These are phyloP conservation scores for Peterozyma xylosa DNA, from an alignment of 805 yeast species.

Conservation along the genomic window DNA sequence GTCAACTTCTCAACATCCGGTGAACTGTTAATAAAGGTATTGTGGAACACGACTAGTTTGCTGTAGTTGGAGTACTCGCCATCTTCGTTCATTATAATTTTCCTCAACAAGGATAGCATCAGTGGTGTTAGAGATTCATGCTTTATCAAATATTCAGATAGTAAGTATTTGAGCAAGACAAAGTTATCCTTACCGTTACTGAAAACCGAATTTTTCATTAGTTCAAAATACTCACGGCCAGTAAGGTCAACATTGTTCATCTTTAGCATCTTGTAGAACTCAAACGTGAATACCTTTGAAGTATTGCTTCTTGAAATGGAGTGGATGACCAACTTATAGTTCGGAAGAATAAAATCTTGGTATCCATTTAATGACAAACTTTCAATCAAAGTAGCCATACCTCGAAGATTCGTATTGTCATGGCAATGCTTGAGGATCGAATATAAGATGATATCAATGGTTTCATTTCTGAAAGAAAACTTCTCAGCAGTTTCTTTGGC, in stretches of 20 bases:
- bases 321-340: slow-evolving; percentile 1
- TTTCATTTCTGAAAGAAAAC: neutral
- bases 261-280: neutral
- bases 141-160: neutral
- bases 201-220: slow-evolving; percentile 1
- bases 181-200: slow-evolving; percentile 2
- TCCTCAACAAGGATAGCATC: no score
- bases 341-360: slow-evolving; percentile 1
- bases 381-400: neutral
- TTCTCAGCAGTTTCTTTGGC: neutral
- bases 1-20: no score
- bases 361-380: neutral
- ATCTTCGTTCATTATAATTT: no score
- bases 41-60: no score
- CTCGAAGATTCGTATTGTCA: slow-evolving; percentile 2
- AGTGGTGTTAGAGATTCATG: no score
- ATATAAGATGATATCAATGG: slow-evolving; percentile 1
- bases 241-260: neutral
- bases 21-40: no score
- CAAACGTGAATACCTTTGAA: slow-evolving; percentile 4
- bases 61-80: no score
- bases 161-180: neutral
- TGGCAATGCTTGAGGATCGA: slow-evolving; percentile 2
- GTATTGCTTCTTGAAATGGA: slow-evolving; percentile 4
- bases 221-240: neutral